These are phyloP conservation scores for Harringtonia lauricola DNA, from an alignment of 2,329 filamentous ascomycete genomes.

Conservation along the genomic window DNA sequence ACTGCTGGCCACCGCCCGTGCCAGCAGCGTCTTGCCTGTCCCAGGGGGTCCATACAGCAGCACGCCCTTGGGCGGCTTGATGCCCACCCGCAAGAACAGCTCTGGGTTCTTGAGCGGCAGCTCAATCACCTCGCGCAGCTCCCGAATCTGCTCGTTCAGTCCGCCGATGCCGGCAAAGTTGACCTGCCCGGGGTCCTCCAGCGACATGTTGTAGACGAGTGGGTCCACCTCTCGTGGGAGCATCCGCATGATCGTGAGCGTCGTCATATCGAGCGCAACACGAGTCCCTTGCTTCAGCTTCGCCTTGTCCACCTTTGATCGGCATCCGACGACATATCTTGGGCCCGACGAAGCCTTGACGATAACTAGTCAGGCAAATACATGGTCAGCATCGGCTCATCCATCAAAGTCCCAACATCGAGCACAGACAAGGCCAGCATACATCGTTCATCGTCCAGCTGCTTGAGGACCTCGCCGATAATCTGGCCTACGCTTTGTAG, in stretches of 20 bases:
- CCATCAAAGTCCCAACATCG: not conserved
- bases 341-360: constrained; percentile 97
- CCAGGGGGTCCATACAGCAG: constrained; percentile 91
- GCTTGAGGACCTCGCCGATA: constrained; percentile 97
- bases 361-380: constrained; percentile 54
- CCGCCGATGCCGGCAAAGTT: constrained; percentile 97
- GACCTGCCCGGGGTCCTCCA: constrained; percentile 95
- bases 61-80: constrained; percentile 98
- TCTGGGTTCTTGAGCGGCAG: constrained; percentile 97
- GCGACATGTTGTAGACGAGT: constrained; percentile 98
- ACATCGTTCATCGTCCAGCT: constrained; percentile 98
- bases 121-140: constrained; percentile 95
- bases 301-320: constrained; percentile 93
- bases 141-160: constrained; percentile 95
- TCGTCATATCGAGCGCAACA: constrained; percentile 98
- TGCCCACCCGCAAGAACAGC: constrained; percentile 89
- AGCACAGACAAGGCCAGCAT: constrained; percentile 24
- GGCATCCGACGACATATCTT: constrained; percentile 94
- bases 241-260: constrained; percentile 99
- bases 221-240: constrained; percentile 96
- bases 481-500: constrained; percentile 98
- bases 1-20: constrained; percentile 89
- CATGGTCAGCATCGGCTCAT: constrained; percentile 12
- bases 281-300: constrained; percentile 98
- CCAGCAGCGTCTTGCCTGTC: constrained; percentile 91